Base-by-base conservation (phyloP, 495 filamentous ascomycete species). In the Penicillium pulvis region DNA sequence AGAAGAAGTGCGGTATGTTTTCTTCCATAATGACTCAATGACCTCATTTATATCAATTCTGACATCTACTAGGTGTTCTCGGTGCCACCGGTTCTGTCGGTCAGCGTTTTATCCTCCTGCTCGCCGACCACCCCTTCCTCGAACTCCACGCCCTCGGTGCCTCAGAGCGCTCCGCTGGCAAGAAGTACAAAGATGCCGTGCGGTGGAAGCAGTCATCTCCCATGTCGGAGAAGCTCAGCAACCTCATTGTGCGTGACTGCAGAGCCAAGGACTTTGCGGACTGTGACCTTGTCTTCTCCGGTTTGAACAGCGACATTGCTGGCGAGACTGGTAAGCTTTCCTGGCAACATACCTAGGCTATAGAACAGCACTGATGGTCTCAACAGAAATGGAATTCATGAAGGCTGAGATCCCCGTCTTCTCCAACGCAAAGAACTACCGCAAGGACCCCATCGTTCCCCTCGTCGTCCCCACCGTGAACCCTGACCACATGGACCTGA, bases 341-440 rank as follows among this genome's bases (percentile, higher is more conserved):
- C 10, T 23, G 28, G 28, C 24, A 45, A 28, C 2, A 20, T 4
- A 23, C 20, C 20, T 23, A 33, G 12, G 17, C 5, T n/a, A 6
- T 16, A 5, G 14, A 47, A 31, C n/a, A 31, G 19, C 11, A 45
- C 53, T 55, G 28, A 55, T 16, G 7, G 9, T 14, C n/a, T 24
- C 20, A 8, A 30, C 64, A 89, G 91, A 95, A 72, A 86, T 85
- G 81, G 85, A 85, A 64, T 93, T 94, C 74, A 81, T 92, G 68
- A 85, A 87, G 64, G 85, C 87, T 20, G 84, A 91, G 68, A 81
- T 92, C 28, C 83, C 85, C 60, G 88, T 93, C 62, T 94, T 95
- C 76, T 93, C 89, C 55, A 95, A 93, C 66, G 89, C 91, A 6
- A 94, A 94, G 79, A 93, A 93, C 81, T 87, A 91, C 79, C 87